These are phyloP conservation scores for Trapa incisa DNA, from an alignment of 345 rosid species.

Conservation along the genomic window DNA sequence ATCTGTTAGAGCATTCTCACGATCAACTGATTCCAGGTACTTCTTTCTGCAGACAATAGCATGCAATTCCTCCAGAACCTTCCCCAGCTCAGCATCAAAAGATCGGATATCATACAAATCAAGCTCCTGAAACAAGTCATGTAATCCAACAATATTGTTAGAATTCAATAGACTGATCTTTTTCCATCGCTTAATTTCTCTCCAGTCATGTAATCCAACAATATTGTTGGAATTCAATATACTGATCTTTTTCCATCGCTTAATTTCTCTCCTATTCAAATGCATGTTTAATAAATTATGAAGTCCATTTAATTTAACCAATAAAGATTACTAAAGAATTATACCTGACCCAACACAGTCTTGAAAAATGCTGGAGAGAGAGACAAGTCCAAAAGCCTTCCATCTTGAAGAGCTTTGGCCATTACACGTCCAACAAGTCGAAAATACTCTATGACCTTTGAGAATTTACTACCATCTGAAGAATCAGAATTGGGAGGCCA, in stretches of 20 bases:
- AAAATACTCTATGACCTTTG: conserved; percentile 68
- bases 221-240: too few species aligned
- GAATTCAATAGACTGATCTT: not conserved
- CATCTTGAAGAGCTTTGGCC: conserved; percentile 99
- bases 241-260: too few species aligned
- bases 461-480: conserved; percentile 66
- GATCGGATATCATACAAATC: conserved; percentile 76
- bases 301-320: not conserved
- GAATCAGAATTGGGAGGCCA: conserved; percentile 68
- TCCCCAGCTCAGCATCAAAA: conserved; percentile 82
- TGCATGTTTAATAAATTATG: too few species aligned
- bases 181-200: not conserved
- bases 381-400: conserved; percentile 85
- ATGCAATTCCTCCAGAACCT: conserved; percentile 68
- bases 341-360: conserved; percentile 84
- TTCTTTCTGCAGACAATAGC: conserved; percentile 71
- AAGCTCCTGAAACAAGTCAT: conserved; percentile 62
- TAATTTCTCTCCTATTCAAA: too few species aligned
- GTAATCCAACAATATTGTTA: not conserved
- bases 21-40: conserved; percentile 38
- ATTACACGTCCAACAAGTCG: conserved; percentile 87
- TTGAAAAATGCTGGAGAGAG: conserved; percentile 75
- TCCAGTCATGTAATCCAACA: not conserved
- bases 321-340: conserved; percentile 7
- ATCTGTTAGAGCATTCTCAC: conserved; percentile 27